A percentile compares a stretch with the other conserved stretches of the same genome.
These are phyloP conservation scores for Cryptococcus depauperatus DNA, from an alignment of 1,284 basidiomycete genomes.

Conservation along the genomic window DNA sequence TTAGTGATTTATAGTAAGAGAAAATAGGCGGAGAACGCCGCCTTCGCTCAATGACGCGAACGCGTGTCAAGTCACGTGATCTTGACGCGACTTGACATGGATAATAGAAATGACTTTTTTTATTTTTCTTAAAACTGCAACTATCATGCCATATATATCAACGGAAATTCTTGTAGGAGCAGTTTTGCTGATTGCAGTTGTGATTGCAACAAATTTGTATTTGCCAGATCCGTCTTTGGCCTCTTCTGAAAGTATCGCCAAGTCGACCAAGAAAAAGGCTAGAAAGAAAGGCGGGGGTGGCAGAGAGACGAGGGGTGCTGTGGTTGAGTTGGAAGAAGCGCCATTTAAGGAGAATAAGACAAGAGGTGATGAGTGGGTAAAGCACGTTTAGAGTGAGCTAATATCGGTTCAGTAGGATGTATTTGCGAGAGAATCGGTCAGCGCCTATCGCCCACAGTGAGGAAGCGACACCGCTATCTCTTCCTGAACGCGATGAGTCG, in stretches of 20 bases:
- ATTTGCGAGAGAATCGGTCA: constrained; percentile 36
- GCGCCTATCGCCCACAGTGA: constrained; percentile 31
- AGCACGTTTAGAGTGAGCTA: not conserved
- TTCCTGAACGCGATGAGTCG: too few relatives aligned
- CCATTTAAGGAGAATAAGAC: constrained; percentile 37
- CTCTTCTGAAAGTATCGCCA: not conserved
- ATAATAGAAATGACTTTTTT: too few relatives aligned
- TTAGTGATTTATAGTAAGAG: too few relatives aligned
- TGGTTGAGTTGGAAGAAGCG: constrained; percentile 40
- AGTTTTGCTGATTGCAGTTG: constrained; percentile 31
- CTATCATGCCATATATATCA: constrained; percentile 43
- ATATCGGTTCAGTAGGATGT: constrained; percentile 30
- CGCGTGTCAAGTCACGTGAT: too few relatives aligned
- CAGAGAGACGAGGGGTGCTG: constrained; percentile 30
- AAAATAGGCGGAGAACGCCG: too few relatives aligned
- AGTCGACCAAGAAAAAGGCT: constrained; percentile 21
- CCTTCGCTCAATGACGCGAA: too few relatives aligned
- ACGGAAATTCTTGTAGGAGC: constrained; percentile 38
- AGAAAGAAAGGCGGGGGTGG: constrained; percentile 1
- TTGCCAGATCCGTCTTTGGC: too few relatives aligned
- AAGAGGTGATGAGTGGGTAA: constrained; percentile 41
- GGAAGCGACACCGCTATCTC: too few relatives aligned
- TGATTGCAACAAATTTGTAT: constrained; percentile 32
- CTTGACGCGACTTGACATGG: too few relatives aligned
- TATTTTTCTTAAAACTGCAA: too few relatives aligned